These are phyloP conservation scores for Arachnopeziza araneosa DNA, from an alignment of 2,329 filamentous ascomycete species.

Conservation along the genomic window DNA sequence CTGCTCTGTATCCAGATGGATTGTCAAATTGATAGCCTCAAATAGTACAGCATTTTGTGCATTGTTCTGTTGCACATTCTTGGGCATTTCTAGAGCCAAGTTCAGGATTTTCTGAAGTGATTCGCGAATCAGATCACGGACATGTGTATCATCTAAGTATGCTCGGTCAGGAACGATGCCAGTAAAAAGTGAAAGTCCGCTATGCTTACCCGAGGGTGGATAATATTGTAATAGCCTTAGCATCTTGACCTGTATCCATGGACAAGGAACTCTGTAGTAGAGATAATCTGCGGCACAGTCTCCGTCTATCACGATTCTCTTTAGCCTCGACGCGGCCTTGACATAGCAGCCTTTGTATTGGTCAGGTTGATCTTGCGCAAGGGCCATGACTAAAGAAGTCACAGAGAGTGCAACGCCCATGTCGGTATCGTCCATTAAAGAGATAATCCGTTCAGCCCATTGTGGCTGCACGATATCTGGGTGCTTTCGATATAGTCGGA, in stretches of 20 bases:
- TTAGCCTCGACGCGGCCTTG: constrained; percentile 84
- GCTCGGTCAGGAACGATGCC: constrained; percentile 6
- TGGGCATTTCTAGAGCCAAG: constrained; percentile 84
- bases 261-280: constrained; percentile 99
- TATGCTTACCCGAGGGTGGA: constrained; percentile 70
- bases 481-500: constrained; percentile 90
- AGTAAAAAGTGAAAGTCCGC: constrained; percentile 11
- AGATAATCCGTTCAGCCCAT: constrained; percentile 97
- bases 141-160: constrained; percentile 77
- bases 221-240: constrained; percentile 92
- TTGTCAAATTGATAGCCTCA: constrained; percentile 97
- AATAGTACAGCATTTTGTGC: constrained; percentile 97
- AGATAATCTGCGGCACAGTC: constrained; percentile 89
- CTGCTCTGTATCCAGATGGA: constrained; percentile 93
- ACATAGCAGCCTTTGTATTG: constrained; percentile 91
- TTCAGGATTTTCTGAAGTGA: constrained; percentile 89
- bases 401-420: constrained; percentile 93
- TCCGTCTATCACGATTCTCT: constrained; percentile 83
- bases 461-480: constrained; percentile 91
- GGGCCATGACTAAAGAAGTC: constrained; percentile 88
- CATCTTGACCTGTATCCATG: constrained; percentile 96
- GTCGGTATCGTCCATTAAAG: constrained; percentile 95
- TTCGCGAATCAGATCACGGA: constrained; percentile 86
- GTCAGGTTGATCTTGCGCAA: constrained; percentile 91
- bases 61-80: constrained; percentile 99